Evolutionary conservation across 805 yeast genomes (phyloP), one percentile per base, ranked within the genome.

Genomic region (Suhomyces sp.): DNA sequence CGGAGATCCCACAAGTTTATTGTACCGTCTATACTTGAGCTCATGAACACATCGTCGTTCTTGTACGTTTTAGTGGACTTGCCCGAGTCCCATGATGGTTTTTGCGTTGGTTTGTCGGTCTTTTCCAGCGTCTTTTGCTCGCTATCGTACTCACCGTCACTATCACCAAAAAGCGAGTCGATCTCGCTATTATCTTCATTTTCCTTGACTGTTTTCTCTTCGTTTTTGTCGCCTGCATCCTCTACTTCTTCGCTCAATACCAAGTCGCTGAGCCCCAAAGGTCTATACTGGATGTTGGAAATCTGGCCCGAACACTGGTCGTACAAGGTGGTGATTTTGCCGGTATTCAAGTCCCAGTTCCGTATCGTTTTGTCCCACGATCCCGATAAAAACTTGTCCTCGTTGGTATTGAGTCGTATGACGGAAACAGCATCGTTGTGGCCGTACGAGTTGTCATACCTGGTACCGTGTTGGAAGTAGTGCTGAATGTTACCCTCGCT

Each of bases 281-380:
- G 93, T 56, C 96, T 74, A 63, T 83, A 87, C 53, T 86, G 87
- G 9, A 93, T 64, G 43, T 84, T 79, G 2, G 96, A 85, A 2
- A 93, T 75, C 64, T 94, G 97, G 2, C 97, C 94, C 0, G 87
- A 75, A 29, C 84, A 76, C 1, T 83, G 85, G 2, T 66, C 60
- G 62, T 76, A 89, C 24, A 76, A 66, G 10, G 76, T 76, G 2
- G 75, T 61, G 8, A 75, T 65, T 15, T 72, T 67, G 1, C 97
- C 97, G 0, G 86, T 80, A 57, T 89, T 79, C 53, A 94, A 73
- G 68, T 94, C 99, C 97, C 97, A 93, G 56, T 85, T 82, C 6
- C 83, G 66, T 1, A 93, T 78, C 19, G 80, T 74, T 67, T 82
- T 86, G 71, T 94, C 99, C 99, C 98, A 94, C 15, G 90, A 80